A percentile compares a stretch with the other conserved stretches of the same genome.
Conservation (phyloP, 2,329 filamentous ascomycete species). For the Clonostachys chloroleuca region DNA sequence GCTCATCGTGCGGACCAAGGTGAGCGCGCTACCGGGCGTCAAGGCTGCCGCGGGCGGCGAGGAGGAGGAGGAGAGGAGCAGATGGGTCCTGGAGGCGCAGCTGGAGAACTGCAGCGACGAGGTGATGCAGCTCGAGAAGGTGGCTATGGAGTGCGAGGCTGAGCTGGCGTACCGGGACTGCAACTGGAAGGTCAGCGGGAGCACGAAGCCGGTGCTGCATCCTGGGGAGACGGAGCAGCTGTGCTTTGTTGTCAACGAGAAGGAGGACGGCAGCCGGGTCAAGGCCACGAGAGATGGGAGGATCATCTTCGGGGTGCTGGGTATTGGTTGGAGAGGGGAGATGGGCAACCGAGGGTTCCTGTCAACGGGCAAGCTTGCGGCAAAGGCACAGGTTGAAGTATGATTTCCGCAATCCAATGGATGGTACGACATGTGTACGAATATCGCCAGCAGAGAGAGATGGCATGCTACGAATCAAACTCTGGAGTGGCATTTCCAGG, state of each 20-base stretch:
- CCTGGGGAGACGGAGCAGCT: constrained; percentile 63
- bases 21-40: constrained; percentile 49
- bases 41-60: not conserved
- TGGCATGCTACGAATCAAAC: too few species aligned
- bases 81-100: constrained; percentile 87
- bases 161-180: constrained; percentile 48
- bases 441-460: not conserved
- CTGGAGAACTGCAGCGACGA: constrained; percentile 91
- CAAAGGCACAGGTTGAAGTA: constrained; percentile 22
- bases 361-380: constrained; percentile 77
- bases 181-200: constrained; percentile 47
- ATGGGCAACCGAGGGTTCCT: constrained; percentile 88
- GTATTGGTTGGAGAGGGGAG: constrained; percentile 81
- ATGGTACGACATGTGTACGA: not conserved
- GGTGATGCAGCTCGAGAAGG: constrained; percentile 70
- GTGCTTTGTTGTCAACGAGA: constrained; percentile 54
- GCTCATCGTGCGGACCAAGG: constrained; percentile 86
- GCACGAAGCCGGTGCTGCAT: constrained; percentile 49
- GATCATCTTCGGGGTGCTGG: constrained; percentile 73
- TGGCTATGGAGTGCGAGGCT: constrained; percentile 47
- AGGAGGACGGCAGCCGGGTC: constrained; percentile 27
- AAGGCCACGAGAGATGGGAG: constrained; percentile 47
- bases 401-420: too few species aligned
- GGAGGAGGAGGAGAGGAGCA: constrained; percentile 12
- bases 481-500: too few species aligned